phyloP scores from a whole-genome alignment of 495 filamentous ascomycete genomes.

The Chaetomium fimeti region DNA sequence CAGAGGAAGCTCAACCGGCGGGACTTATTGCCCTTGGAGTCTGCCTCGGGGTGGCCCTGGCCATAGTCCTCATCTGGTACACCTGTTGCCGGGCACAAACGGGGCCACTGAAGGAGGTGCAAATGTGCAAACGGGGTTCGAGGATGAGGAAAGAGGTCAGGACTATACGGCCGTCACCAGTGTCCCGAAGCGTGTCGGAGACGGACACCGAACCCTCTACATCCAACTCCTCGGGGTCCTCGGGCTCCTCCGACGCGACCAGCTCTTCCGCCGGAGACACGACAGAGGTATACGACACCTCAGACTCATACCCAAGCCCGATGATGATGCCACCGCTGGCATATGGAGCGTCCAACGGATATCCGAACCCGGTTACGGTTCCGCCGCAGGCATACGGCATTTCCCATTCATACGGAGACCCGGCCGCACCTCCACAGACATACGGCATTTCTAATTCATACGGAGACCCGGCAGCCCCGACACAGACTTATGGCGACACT shows the following conservation, averaged over 20 bases:
- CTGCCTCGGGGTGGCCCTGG: background rate
- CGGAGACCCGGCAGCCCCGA: too few relatives aligned
- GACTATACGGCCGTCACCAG: background rate
- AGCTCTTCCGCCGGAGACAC: too few relatives aligned
- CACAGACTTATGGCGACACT: too few relatives aligned
- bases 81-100: background rate
- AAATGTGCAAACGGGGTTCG: background rate
- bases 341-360: too few relatives aligned
- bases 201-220: background rate
- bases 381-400: too few relatives aligned
- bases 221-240: background rate
- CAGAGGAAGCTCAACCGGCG: background rate
- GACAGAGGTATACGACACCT: too few relatives aligned
- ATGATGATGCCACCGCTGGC: too few relatives aligned
- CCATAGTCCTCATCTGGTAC: background rate
- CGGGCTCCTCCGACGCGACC: background rate
- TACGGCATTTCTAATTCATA: background rate
- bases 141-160: background rate
- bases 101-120: background rate
- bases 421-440: too few relatives aligned
- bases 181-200: background rate
- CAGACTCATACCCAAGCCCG: too few relatives aligned
- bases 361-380: too few relatives aligned
- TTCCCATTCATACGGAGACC: too few relatives aligned
- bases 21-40: background rate